Conservation (phyloP, 2,329 filamentous ascomycete species). For the Lecanicillium sp. region DNA sequence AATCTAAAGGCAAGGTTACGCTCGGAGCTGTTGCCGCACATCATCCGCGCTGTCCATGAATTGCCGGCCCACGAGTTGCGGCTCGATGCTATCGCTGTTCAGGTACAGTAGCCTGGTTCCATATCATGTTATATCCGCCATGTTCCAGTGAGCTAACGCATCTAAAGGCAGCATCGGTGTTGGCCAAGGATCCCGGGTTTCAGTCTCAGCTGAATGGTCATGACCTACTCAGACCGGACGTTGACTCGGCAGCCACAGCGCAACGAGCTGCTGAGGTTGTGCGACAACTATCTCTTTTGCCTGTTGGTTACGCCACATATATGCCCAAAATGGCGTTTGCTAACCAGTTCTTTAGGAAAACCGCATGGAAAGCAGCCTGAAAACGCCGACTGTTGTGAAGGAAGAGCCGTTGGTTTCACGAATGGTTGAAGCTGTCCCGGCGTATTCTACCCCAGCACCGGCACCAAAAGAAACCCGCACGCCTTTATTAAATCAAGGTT, state of each 20-base stretch:
- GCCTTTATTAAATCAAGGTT: too few species aligned
- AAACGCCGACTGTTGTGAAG: not conserved
- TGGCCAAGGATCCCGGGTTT: conserved; percentile 9
- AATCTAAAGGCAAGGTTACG: conserved; percentile 23
- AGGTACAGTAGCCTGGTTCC: too few species aligned
- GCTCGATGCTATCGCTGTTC: conserved; percentile 24
- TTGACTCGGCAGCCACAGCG: not conserved
- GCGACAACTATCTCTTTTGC: not conserved
- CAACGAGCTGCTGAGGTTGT: not conserved
- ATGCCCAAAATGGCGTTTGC: not conserved
- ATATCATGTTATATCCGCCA: too few species aligned
- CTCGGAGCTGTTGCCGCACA: conserved; percentile 28
- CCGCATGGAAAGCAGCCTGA: not conserved
- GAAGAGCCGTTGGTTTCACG: not conserved
- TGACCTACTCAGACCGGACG: not conserved
- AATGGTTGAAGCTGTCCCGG: not conserved
- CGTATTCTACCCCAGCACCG: not conserved
- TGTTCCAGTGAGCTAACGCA: conserved; percentile 15
- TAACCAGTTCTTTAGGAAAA: not conserved
- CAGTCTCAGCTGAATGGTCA: not conserved
- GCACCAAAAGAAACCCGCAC: not conserved
- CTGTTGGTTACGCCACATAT: not conserved
- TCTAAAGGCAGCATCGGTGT: conserved; percentile 11
- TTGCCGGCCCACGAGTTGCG: conserved; percentile 21
- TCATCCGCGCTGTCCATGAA: conserved; percentile 21